These are phyloP conservation scores for Schizonepeta tenuifolia DNA, from an alignment of 257 asterid genomes.

Conservation along the genomic window DNA sequence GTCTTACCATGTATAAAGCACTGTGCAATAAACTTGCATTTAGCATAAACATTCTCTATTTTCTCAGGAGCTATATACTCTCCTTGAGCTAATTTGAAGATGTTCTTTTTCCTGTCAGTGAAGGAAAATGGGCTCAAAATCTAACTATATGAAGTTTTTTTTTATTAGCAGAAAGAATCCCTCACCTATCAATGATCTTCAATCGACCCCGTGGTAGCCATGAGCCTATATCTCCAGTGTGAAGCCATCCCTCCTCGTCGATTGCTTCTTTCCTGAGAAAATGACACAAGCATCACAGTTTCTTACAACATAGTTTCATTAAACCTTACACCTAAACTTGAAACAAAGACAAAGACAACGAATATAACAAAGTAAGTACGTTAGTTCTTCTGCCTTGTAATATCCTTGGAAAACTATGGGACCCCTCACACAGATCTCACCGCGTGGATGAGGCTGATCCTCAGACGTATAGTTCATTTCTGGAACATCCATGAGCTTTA, in stretches of 20 bases:
- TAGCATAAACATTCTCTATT: slow-evolving; percentile 82
- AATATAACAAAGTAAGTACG: slow-evolving; percentile 41
- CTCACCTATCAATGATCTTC: slow-evolving; percentile 80
- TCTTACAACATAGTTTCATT: neutral
- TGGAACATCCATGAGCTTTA: slow-evolving; percentile 81
- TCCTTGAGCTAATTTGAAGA: slow-evolving; percentile 93
- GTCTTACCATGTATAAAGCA: slow-evolving; percentile 83
- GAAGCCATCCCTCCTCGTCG: slow-evolving; percentile 78
- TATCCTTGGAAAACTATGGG: slow-evolving; percentile 78
- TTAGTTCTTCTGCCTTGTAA: slow-evolving; percentile 66
- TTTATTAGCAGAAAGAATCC: neutral
- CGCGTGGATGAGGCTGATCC: slow-evolving; percentile 83
- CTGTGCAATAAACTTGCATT: slow-evolving; percentile 80
- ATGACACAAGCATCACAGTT: neutral
- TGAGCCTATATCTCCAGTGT: slow-evolving; percentile 83
- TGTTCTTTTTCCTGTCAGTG: slow-evolving; percentile 80
- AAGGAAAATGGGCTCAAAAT: neutral
- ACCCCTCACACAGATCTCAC: slow-evolving; percentile 88
- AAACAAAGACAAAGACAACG: neutral
- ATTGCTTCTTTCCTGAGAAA: slow-evolving; percentile 65
- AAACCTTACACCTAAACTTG: neutral
- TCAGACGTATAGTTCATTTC: slow-evolving; percentile 81
- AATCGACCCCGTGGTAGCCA: slow-evolving; percentile 84
- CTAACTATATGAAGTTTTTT: neutral
- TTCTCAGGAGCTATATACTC: slow-evolving; percentile 96